Base-by-base conservation (phyloP, 1,284 basidiomycete species). In the Sphagnurus paluster region DNA sequence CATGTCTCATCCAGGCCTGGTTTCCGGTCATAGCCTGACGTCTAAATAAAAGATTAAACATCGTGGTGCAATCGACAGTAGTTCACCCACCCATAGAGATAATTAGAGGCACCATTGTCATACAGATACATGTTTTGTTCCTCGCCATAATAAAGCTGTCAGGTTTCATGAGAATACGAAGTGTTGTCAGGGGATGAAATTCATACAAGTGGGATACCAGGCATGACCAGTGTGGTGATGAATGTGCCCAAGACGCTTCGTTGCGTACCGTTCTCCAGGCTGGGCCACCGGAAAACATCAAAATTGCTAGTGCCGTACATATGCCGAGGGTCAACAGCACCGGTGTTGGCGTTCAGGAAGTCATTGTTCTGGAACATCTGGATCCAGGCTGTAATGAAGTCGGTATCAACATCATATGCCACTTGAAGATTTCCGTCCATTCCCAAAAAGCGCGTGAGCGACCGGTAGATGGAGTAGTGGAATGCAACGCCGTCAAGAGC, bases 371-470 rank as follows among this genome's bases (percentile, higher is more conserved):
- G 80, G 56, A 93, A 86, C 82, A 95, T 92, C 63, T 90, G 71
- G 64, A 91, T 91, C 92, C 92, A 96, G 0, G 87, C 83, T 0
- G 82, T 82, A 64, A 93, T 72, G 62, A 95, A 93, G 66, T 95
- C 90, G 61, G 74, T 67, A 50, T 81, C 74, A 21, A 92, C 70
- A 61, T 96, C 93, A 65, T 87, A 93, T 5, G 88, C 90, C 39
- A 91, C 93, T 54, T 87, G 79, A 24, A 95, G 72, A 65, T 94
- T 93, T 58, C 93, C 93, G 59, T 96, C 93, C 90, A 95, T 91
- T 48, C 92, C 91, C 32, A 95, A 76, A 71, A 93, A 92, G 40
- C 92, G 86, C 23, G 82, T 72, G 37, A 95, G 69, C 2, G 84
- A 71, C 52, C 93, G 93, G 63, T 96, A 95, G 42, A 87, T 84